Percentiles rank a stretch among this genome's conserved stretches.
Evolutionary conservation across 768 basidiomycete genomes (phyloP).

Genomic region (Russula abietina): DNA sequence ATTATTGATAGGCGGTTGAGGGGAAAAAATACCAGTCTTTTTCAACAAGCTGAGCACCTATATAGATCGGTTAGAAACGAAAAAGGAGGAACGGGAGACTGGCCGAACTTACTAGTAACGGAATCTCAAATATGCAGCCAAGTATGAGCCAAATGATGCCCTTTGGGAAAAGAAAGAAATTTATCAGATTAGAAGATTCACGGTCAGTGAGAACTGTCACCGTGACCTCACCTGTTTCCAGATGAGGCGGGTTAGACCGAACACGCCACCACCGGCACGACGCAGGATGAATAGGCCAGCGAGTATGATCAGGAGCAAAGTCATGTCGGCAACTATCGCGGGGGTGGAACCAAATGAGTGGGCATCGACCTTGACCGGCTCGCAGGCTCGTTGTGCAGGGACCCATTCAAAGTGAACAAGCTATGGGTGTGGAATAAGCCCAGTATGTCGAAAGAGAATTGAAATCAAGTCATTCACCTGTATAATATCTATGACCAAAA

Average conservation of each 20-base stretch:
- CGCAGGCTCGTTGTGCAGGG: neutral
- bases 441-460: neutral
- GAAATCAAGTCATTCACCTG: neutral
- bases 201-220: neutral
- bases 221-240: neutral
- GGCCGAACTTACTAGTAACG: neutral
- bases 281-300: neutral
- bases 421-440: neutral
- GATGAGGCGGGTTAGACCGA: neutral
- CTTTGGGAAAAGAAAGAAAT: neutral
- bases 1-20: too few relatives aligned
- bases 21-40: too few relatives aligned
- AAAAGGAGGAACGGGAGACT: neutral
- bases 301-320: constrained; percentile 4
- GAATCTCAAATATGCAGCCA: neutral
- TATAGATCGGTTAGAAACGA: neutral
- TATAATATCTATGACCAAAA: neutral
- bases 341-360: neutral
- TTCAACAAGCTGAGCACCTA: neutral
- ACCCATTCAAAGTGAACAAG: neutral
- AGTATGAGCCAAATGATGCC: neutral
- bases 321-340: neutral
- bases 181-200: neutral
- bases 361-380: neutral
- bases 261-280: neutral